Evolutionary conservation across 1,139 yeast genomes (phyloP), one percentile per base, ranked within the genome.

Genomic region (Geotrichum candidum): DNA sequence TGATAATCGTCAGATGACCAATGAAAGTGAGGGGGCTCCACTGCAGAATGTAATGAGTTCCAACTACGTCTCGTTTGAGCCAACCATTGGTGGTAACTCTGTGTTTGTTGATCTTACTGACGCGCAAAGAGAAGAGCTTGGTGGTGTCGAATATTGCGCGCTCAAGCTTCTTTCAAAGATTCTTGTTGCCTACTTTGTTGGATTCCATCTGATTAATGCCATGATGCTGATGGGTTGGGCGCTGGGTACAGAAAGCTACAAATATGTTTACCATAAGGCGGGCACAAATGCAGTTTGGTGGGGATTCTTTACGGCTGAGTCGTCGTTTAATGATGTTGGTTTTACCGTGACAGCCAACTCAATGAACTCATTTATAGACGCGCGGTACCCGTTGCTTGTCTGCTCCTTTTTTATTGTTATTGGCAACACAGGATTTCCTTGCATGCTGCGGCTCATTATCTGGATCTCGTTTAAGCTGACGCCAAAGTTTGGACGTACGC

Each of bases 111-210:
- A 87, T 38, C 76, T 94, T 61, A 85, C 89, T 1, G 90, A 86
- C 35, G 87, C 83, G 29, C 98, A 95, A 73, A 90, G 90, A 69
- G 96, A 88, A 64, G 99, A 94, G 73, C 76, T 94, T 54, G 99
- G 99, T 45, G 99, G 99, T 60, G 97, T 94, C 11, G 99, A 94
- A 72, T 95, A 94, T 71, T 82, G 98, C 57, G 91, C 99, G 0
- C 82, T 89, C 61, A 90, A 90, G 70, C 76, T 91, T 13, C 77
- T 94, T 62, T 84, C 90, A 61, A 83, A 82, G 68, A 83, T 94
- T 56, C 76, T 94, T 29, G 73, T 85, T 1, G 62, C 73, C 1
- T 94, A 90, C 72, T 91, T 88, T 69, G 67, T 90, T 61, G 96
- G 96, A 0, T 85, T 89, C 69, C 92, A 87, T 69, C 65, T 89